Base-by-base conservation (phyloP, 2,329 filamentous ascomycete genomes). In the Pseudogymnoascus sp. region DNA sequence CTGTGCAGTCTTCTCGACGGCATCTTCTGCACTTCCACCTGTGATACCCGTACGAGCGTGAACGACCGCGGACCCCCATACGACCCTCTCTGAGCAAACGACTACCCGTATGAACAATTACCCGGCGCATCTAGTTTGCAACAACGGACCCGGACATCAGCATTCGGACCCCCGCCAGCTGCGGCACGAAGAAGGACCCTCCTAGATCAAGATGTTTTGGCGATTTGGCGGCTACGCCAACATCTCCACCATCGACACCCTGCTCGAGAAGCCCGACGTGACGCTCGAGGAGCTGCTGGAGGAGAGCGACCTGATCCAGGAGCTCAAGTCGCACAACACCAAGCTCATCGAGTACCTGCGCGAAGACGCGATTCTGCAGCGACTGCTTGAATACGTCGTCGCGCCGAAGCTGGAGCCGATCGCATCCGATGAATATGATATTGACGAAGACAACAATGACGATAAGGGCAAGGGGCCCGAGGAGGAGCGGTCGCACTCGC, bases 191-290 rank as follows among this genome's bases (percentile, higher is more conserved):
- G 71, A 67, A 62, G 65, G 68, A 60, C 62, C 69, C 59, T 69
- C 67, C 66, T 72, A 71, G 68, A 62, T 62, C 87, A 93, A 77
- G 81, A 99, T 99, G 94, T 99, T 99, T 79, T 99, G 94, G 94
- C 89, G 93, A 79, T 99, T 97, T 83, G 93, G 94, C 83, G 92
- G 92, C 74, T 97, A 97, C 83, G 91, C 92, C 82, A 96, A 91
- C 83, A 89, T 96, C 78, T 97, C 93, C 72, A 89, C 92, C 73
- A 91, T 99, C 77, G 94, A 97, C 78, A 92, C 88, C 69, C 90
- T 99, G 72, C 91, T 99, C 75, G 94, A 99, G 75, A 96, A 96
- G 77, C 87, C 85, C 70, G 90, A 96, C 77, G 92, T 97, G 74
- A 92, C 90, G 60, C 88, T 97, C 68, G 94, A 99, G 77, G 93